A percentile compares a stretch with the other conserved stretches of the same genome.
phyloP scores from a whole-genome alignment of 2,329 filamentous ascomycete species.

The Emmonsia crescens region DNA sequence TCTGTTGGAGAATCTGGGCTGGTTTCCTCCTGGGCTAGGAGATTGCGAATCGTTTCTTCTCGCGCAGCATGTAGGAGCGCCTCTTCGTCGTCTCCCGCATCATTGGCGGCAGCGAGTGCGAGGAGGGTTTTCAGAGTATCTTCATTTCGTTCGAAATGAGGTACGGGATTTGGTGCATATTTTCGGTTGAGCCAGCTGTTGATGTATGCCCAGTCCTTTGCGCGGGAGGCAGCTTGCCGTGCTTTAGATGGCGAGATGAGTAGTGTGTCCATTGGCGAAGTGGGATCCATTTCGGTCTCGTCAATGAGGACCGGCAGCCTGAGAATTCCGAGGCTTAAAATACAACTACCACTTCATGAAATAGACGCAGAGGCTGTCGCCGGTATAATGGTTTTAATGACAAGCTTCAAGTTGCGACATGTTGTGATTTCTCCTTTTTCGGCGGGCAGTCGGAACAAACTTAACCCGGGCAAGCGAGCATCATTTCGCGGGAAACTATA shows the following conservation, averaged over 20 bases:
- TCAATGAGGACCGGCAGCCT: conserved; percentile 7
- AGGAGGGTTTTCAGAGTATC: conserved; percentile 70
- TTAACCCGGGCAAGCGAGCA: background rate
- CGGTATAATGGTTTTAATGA: background rate
- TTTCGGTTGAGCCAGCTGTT: conserved; percentile 70
- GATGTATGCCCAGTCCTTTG: conserved; percentile 84
- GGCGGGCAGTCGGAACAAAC: background rate
- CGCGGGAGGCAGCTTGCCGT: conserved; percentile 66
- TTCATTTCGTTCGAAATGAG: conserved; percentile 73
- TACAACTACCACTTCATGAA: background rate
- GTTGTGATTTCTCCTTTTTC: background rate
- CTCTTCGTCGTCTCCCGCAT: conserved; percentile 46
- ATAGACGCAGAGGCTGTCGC: background rate
- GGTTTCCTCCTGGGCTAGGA: conserved; percentile 20
- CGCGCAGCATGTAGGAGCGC: conserved; percentile 26
- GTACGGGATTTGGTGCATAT: conserved; percentile 52
- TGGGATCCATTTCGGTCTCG: background rate
- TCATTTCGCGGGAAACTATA: background rate
- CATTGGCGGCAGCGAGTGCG: conserved; percentile 63
- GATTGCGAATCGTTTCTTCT: conserved; percentile 25
- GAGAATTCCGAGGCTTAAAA: background rate
- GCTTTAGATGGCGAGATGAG: conserved; percentile 52
- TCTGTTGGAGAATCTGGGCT: conserved; percentile 25
- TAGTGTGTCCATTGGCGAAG: conserved; percentile 1
- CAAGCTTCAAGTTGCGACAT: background rate